Conservation (phyloP, 352 stramenopile genomes). For the Peronospora belbahrii region DNA sequence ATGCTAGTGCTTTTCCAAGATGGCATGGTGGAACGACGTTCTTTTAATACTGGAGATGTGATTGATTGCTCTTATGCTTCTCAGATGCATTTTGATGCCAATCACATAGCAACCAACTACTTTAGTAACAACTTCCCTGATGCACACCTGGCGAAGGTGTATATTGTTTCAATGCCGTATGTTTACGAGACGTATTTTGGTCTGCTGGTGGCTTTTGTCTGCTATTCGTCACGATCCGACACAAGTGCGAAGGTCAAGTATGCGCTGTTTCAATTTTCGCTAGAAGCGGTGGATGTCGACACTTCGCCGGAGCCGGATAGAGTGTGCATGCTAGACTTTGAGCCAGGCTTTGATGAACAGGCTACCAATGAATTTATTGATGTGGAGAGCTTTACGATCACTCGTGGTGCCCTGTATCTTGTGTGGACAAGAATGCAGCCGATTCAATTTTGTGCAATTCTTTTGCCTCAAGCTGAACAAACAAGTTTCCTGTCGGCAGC, state of each 20-base stretch:
- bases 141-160: conserved; percentile 48
- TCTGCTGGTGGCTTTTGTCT: conserved; percentile 62
- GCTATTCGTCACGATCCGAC: conserved; percentile 33
- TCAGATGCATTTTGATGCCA: conserved; percentile 51
- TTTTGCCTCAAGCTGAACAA: conserved; percentile 43
- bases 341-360: conserved; percentile 44
- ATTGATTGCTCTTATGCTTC: conserved; percentile 57
- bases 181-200: conserved; percentile 46
- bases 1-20: conserved; percentile 67
- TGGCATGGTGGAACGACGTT: conserved; percentile 53
- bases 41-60: conserved; percentile 57
- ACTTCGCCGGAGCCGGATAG: conserved; percentile 39
- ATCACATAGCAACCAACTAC: conserved; percentile 52
- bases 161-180: conserved; percentile 62
- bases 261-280: conserved; percentile 59
- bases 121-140: conserved; percentile 65
- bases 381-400: conserved; percentile 57
- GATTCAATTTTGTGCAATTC: conserved; percentile 56
- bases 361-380: conserved; percentile 35
- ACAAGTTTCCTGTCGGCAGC: conserved; percentile 43
- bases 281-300: conserved; percentile 22
- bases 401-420: conserved; percentile 53
- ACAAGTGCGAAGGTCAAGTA: conserved; percentile 50
- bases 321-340: conserved; percentile 60
- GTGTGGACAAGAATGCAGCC: conserved; percentile 54